Evolutionary conservation across 1,139 yeast species (phyloP).

Genomic region (Candida frijolesensis): DNA sequence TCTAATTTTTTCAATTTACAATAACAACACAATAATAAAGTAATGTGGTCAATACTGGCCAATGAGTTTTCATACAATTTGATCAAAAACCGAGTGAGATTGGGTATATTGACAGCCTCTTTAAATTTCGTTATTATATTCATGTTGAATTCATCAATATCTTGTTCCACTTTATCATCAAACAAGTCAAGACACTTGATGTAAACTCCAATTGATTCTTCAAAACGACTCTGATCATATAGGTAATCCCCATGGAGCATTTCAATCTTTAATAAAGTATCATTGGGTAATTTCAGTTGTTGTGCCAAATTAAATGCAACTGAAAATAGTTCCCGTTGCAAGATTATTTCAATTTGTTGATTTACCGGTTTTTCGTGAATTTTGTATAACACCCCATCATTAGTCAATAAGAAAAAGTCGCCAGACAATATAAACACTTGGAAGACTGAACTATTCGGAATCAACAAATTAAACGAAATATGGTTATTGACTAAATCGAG

Average conservation of each 20-base stretch:
- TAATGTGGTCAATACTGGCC: conserved; percentile 78
- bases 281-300: conserved; percentile 40
- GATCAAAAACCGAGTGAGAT: conserved; percentile 66
- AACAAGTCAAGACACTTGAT: conserved; percentile 40
- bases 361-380: conserved; percentile 67
- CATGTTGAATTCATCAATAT: conserved; percentile 60
- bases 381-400: conserved; percentile 75
- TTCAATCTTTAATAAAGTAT: conserved; percentile 54
- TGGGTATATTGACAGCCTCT: conserved; percentile 75
- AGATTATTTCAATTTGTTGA: conserved; percentile 69
- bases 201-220: conserved; percentile 72
- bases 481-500: conserved; percentile 71
- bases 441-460: conserved; percentile 63
- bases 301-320: conserved; percentile 74
- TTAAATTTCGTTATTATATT: conserved; percentile 80
- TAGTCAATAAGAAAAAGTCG: conserved; percentile 61
- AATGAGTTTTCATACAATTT: conserved; percentile 50
- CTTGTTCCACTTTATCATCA: conserved; percentile 18
- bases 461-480: conserved; percentile 67
- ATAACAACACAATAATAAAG: conserved; percentile 77
- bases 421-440: conserved; percentile 50
- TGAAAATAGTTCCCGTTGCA: conserved; percentile 70
- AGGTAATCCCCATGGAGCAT: conserved; percentile 71
- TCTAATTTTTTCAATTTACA: conserved; percentile 72
- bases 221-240: conserved; percentile 64